Base-by-base conservation (phyloP, 73 alveolate genomes). In the Paramecium biaurelia region DNA sequence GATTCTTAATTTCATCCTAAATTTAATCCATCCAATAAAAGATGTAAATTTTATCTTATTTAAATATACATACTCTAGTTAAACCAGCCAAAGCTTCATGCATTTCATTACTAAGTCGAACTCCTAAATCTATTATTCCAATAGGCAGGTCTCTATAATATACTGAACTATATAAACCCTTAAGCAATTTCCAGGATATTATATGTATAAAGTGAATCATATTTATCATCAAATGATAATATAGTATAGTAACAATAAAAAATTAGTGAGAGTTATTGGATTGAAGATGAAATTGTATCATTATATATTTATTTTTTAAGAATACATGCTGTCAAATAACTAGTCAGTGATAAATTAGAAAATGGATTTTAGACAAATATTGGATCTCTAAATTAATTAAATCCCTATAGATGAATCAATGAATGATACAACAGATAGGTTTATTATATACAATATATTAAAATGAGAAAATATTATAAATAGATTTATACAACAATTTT, bases 41-140 rank as follows among this genome's bases (percentile, higher is more conserved):
- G n/a, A 99, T 98, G 92, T 99, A 99, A 14, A 99, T 99, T 95
- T 98, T 99, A 92, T 99, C 99, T 92, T 99, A 99, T 85, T 95
- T 97, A 97, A 99, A 99, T 94, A 99, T 95, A 74, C 99, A 95
- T 7, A 99, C 99, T 74, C 99, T 95, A 42, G 99, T 98, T 70
- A 99, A 96, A 35, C 99, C 20, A 99, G 99, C n/a, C n/a, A n/a
- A n/a, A n/a, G n/a, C n/a, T n/a, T n/a, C n/a, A n/a, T n/a, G n/a
- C n/a, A n/a, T n/a, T n/a, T n/a, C n/a, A n/a, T n/a, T n/a, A n/a
- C n/a, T n/a, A n/a, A n/a, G n/a, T n/a, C n/a, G n/a, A n/a, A n/a
- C n/a, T n/a, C n/a, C n/a, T n/a, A n/a, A n/a, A n/a, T n/a, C n/a
- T n/a, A n/a, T n/a, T n/a, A n/a, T 92, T 94, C 99, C 96, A 30